These are phyloP conservation scores for Abrus precatorius DNA, from an alignment of 306 rosid genomes.

Conservation along the genomic window DNA sequence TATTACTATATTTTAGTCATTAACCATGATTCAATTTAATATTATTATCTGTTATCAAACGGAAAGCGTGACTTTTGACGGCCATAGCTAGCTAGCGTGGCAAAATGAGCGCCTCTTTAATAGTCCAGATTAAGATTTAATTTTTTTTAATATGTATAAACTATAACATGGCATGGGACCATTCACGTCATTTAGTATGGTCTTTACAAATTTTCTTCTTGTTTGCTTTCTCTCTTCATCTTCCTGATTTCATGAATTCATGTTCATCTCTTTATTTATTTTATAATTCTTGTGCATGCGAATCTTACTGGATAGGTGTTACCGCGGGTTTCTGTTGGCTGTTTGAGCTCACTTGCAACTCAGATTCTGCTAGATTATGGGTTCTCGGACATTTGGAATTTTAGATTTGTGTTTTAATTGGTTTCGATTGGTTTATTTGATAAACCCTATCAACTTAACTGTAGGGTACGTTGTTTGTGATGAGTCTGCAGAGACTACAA, in stretches of 20 bases:
- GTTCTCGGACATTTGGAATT: conserved; percentile 26
- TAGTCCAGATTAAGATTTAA: conserved; percentile 56
- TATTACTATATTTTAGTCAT: neutral
- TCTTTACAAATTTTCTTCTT: conserved; percentile 51
- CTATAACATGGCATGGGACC: conserved; percentile 55
- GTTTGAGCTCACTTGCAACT: conserved; percentile 38
- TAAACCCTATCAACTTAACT: conserved; percentile 49
- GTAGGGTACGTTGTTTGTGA: conserved; percentile 30
- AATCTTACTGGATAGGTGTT: conserved; percentile 35
- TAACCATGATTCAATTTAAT: conserved; percentile 30
- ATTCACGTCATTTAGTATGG: conserved; percentile 67
- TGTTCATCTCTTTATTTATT: conserved; percentile 26
- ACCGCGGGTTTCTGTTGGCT: conserved; percentile 28
- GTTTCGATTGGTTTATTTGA: conserved; percentile 23
- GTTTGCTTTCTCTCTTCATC: conserved; percentile 21
- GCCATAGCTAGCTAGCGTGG: neutral
- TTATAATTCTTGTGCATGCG: conserved; percentile 54
- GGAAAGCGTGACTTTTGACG: conserved; percentile 68
- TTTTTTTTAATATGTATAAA: neutral
- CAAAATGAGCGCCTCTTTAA: conserved; percentile 47
- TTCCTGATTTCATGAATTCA: conserved; percentile 30
- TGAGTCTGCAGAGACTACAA: neutral
- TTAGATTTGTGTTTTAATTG: neutral
- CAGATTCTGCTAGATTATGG: conserved; percentile 42
- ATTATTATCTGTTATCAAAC: conserved; percentile 42